phyloP scores from a whole-genome alignment of 352 stramenopile genomes.

The Salisapilia sapeloensis region DNA sequence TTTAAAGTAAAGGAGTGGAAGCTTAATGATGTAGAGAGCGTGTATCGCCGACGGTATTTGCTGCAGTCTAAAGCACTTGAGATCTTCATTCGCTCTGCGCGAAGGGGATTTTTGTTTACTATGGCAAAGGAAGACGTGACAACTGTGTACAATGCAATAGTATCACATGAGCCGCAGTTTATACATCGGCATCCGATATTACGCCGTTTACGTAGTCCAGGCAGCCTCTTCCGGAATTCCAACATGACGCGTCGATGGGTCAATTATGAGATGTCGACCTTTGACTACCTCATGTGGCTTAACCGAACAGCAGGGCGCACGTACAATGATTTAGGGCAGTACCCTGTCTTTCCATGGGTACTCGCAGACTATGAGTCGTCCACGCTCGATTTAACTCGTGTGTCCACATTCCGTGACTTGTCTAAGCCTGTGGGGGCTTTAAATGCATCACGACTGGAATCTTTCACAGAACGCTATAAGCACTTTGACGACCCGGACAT shows the following conservation, averaged over 20 bases:
- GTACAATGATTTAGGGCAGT: conserved; percentile 90
- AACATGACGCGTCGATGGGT: conserved; percentile 52
- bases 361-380: conserved; percentile 75
- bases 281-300: conserved; percentile 88
- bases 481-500: conserved; percentile 78
- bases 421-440: conserved; percentile 96
- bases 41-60: conserved; percentile 66
- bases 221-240: conserved; percentile 67
- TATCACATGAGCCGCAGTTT: conserved; percentile 30
- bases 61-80: conserved; percentile 67
- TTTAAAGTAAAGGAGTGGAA: conserved; percentile 54
- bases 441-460: conserved; percentile 81
- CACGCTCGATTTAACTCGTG: conserved; percentile 38
- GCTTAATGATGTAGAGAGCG: conserved; percentile 48
- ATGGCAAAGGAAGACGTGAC: conserved; percentile 27
- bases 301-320: conserved; percentile 81
- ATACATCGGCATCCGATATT: conserved; percentile 57
- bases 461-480: conserved; percentile 90
- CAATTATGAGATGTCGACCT: conserved; percentile 90
- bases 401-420: conserved; percentile 89
- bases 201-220: conserved; percentile 54
- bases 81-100: conserved; percentile 63
- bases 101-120: conserved; percentile 81
- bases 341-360: conserved; percentile 92
- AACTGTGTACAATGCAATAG: conserved; percentile 49